phyloP scores from a whole-genome alignment of 2,329 filamentous ascomycete species.

The Diaporthe amygdali region DNA sequence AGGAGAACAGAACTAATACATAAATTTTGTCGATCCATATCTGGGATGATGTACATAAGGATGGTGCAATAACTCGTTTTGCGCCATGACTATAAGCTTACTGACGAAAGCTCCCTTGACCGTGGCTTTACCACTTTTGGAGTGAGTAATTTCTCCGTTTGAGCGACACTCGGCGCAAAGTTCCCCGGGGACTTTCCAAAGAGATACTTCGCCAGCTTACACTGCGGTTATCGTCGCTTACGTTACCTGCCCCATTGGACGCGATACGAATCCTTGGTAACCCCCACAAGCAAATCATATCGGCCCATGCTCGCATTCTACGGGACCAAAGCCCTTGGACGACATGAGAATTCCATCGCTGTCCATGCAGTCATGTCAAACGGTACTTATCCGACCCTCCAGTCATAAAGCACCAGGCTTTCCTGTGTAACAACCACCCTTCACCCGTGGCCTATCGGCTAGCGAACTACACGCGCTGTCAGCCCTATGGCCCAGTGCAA shows the following conservation, averaged over 20 bases:
- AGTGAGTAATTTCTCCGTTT: neutral
- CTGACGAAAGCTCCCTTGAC: neutral
- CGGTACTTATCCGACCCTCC: neutral
- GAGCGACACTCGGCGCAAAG: neutral
- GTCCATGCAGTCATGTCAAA: neutral
- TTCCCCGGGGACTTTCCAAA: neutral
- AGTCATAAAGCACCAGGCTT: neutral
- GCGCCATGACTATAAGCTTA: neutral
- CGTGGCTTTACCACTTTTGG: neutral
- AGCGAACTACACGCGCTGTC: slow-evolving; percentile 9
- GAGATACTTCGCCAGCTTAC: neutral
- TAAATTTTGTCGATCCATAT: neutral
- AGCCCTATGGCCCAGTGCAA: slow-evolving; percentile 21
- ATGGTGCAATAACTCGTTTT: neutral
- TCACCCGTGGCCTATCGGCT: neutral
- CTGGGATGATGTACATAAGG: neutral
- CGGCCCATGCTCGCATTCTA: neutral
- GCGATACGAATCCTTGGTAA: neutral
- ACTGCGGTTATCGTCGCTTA: neutral
- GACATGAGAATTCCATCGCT: neutral
- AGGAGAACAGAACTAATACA: slow-evolving; percentile 6
- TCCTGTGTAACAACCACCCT: neutral
- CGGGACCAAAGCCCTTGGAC: neutral
- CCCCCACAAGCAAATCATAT: neutral
- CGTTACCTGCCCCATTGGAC: neutral